Conservation (phyloP, 192 early-diverging fungal species). For the Linnemannia exigua region DNA sequence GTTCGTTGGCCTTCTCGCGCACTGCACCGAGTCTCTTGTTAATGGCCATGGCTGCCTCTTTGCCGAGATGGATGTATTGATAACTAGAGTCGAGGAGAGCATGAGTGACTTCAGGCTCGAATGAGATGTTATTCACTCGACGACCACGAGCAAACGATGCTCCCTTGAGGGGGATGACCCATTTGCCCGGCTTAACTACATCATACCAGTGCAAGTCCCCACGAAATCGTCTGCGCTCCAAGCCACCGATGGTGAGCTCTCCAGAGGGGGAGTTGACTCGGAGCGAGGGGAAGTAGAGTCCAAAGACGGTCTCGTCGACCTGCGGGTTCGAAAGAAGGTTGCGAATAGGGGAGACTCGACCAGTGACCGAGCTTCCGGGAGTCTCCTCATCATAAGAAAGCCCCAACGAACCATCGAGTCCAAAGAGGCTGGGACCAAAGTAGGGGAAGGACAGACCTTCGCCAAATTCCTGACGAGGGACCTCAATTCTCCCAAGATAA, state of each 20-base stretch:
- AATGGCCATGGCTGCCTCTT: not conserved
- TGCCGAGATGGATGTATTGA: not conserved
- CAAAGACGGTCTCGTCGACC: not conserved
- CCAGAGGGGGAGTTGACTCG: not conserved
- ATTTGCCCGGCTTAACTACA: not conserved
- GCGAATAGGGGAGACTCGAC: not conserved
- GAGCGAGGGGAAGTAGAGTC: not conserved
- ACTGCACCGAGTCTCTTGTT: not conserved
- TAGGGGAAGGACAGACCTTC: not conserved
- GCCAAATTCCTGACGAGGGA: not conserved
- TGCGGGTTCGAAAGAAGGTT: not conserved
- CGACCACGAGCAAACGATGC: not conserved
- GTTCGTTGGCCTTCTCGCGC: not conserved
- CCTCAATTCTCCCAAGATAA: not conserved
- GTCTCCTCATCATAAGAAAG: not conserved
- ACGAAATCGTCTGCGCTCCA: not conserved
- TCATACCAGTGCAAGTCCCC: not conserved
- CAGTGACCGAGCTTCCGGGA: not conserved
- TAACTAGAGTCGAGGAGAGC: not conserved
- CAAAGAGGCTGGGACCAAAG: not conserved
- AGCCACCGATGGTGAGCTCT: conserved; percentile 1
- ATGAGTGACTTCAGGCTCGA: not conserved
- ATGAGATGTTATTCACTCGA: not conserved
- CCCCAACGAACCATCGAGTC: not conserved
- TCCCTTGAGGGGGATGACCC: not conserved